Evolutionary conservation across 352 stramenopile genomes (phyloP).

Genomic region (Plasmopara viticola): DNA sequence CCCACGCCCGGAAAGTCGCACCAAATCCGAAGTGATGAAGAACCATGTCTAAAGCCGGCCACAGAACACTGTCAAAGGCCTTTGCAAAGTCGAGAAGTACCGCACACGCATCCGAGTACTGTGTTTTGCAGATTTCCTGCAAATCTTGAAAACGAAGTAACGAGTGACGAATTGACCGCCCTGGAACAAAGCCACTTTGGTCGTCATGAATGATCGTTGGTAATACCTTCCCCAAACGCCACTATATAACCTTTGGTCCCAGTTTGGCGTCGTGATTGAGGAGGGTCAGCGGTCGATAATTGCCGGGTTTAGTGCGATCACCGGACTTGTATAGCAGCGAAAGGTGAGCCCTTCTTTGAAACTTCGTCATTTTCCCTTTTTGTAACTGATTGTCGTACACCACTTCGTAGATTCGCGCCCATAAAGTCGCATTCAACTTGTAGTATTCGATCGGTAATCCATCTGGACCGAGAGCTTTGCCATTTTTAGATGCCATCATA

Average conservation of each 20-base stretch:
- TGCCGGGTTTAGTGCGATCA: neutral
- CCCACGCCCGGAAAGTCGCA: too few species aligned
- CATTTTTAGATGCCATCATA: constrained; percentile 7
- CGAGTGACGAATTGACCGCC: constrained; percentile 8
- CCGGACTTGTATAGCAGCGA: constrained; percentile 9
- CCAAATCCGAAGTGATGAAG: too few species aligned
- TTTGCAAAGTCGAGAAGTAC: neutral
- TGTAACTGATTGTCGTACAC: constrained; percentile 4
- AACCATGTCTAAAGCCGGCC: neutral
- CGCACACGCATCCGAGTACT: constrained; percentile 1
- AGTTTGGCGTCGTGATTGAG: constrained; percentile 12
- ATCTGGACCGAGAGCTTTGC: constrained; percentile 6
- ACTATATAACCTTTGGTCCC: neutral
- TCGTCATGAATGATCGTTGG: constrained; percentile 10
- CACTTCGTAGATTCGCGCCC: constrained; percentile 10
- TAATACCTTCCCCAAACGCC: constrained; percentile 3
- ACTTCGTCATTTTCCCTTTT: constrained; percentile 11
- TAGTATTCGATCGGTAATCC: constrained; percentile 2
- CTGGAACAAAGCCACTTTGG: constrained; percentile 8
- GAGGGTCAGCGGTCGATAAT: constrained; percentile 10
- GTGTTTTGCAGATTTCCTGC: constrained; percentile 1
- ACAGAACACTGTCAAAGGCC: neutral
- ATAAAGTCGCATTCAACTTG: neutral
- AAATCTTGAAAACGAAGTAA: constrained; percentile 14
- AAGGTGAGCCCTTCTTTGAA: constrained; percentile 5